These are phyloP conservation scores for Carex littledalei DNA, from an alignment of 176 grass and related monocot species.

Conservation along the genomic window DNA sequence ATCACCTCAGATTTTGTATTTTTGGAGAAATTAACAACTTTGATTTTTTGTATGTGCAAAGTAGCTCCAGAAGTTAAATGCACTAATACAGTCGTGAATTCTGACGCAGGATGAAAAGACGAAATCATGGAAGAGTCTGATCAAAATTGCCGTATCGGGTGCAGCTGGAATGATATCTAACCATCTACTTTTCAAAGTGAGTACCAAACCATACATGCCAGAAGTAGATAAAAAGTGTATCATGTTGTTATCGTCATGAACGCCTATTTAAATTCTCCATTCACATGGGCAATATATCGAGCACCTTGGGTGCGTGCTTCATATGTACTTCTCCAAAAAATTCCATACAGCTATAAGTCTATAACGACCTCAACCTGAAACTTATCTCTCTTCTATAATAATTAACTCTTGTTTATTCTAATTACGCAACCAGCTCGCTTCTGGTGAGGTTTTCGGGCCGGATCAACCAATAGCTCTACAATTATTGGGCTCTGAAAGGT, in stretches of 20 bases:
- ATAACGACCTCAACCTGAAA: no score
- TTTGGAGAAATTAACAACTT: not conserved
- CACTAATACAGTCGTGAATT: not conserved
- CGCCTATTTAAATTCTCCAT: not conserved
- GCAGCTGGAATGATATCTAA: conserved; percentile 96
- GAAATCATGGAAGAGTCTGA: conserved; percentile 87
- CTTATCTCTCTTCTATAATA: no score
- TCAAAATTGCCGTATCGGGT: conserved; percentile 79
- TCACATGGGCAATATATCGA: not conserved
- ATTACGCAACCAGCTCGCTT: conserved; percentile 69
- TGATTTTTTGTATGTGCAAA: not conserved
- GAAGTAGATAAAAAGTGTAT: not conserved
- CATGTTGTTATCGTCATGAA: not conserved
- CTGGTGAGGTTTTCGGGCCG: conserved; percentile 86
- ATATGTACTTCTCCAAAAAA: not conserved
- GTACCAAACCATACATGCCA: not conserved
- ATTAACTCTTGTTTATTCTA: no score
- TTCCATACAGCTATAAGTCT: no score
- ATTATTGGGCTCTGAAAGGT: conserved; percentile 87
- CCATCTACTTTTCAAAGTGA: conserved; percentile 93
- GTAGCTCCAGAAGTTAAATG: not conserved
- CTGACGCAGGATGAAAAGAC: conserved; percentile 55
- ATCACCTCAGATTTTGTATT: not conserved
- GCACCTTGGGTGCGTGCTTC: not conserved
- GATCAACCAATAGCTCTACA: conserved; percentile 88